These are phyloP conservation scores for Metschnikowia shivogae DNA, from an alignment of 805 yeast genomes.

Conservation along the genomic window DNA sequence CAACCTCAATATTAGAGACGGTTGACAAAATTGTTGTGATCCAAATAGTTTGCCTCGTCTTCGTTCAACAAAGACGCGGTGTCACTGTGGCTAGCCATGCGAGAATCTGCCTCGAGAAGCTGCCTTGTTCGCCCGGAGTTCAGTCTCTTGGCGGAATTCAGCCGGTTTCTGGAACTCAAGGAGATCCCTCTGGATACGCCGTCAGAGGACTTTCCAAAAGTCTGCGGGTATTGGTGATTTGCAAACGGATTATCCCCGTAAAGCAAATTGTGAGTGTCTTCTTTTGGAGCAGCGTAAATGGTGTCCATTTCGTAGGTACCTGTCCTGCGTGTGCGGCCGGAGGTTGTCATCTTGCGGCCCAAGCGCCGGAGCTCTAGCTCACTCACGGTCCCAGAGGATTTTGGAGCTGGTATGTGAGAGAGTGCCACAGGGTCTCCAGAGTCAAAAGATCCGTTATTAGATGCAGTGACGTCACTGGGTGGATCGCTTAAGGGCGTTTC, in stretches of 20 bases:
- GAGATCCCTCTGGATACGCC: constrained; percentile 10
- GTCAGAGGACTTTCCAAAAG: constrained; percentile 8
- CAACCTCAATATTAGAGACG: neutral
- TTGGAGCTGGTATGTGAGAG: neutral
- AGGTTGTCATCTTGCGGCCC: constrained; percentile 34
- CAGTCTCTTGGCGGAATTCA: constrained; percentile 1
- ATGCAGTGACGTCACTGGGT: neutral
- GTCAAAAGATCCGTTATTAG: neutral
- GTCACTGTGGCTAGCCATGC: neutral
- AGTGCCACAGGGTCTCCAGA: neutral
- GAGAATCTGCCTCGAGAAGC: constrained; percentile 5
- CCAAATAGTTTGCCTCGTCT: constrained; percentile 13
- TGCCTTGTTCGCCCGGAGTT: constrained; percentile 6
- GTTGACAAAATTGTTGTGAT: constrained; percentile 12
- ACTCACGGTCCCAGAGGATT: constrained; percentile 3
- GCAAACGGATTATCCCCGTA: constrained; percentile 18
- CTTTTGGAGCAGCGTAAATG: constrained; percentile 15
- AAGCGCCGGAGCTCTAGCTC: constrained; percentile 29
- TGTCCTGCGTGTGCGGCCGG: constrained; percentile 24
- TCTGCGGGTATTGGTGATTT: constrained; percentile 15
- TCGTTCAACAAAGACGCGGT: constrained; percentile 12
- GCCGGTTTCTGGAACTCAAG: constrained; percentile 1
- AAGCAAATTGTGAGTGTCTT: constrained; percentile 22
- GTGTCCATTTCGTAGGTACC: constrained; percentile 1
- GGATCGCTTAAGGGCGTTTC: neutral